A percentile compares a stretch with the other conserved stretches of the same genome.
Conservation (phyloP, 2,329 filamentous ascomycete species). For the Shiraia bambusicola region DNA sequence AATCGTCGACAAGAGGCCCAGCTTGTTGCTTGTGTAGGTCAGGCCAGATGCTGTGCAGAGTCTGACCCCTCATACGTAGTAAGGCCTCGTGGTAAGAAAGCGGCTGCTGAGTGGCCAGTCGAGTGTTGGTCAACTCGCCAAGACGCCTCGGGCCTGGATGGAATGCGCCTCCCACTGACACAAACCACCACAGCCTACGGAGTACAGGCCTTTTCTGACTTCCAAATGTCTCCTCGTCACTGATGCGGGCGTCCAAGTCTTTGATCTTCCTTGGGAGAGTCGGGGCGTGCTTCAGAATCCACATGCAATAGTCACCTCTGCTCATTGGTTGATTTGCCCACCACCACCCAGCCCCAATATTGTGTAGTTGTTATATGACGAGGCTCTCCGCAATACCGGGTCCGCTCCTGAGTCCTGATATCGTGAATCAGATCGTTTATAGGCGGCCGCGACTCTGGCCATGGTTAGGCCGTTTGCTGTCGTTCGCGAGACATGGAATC, state of each 20-base stretch:
- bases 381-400: conserved; percentile 21
- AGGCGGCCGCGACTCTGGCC: conserved; percentile 12
- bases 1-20: too few species aligned
- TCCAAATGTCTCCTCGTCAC: conserved; percentile 25
- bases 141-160: conserved; percentile 20
- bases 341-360: conserved; percentile 16
- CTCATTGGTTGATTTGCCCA: conserved; percentile 19
- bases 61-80: too few species aligned
- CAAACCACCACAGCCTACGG: conserved; percentile 15
- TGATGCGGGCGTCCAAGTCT: conserved; percentile 21
- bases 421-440: conserved; percentile 18
- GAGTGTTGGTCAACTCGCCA: conserved; percentile 15
- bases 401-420: conserved; percentile 10
- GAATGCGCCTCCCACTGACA: conserved; percentile 19
- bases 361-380: conserved; percentile 25
- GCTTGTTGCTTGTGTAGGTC: too few species aligned
- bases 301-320: conserved; percentile 19
- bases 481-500: conserved; percentile 32
- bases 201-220: too few species aligned
- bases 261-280: conserved; percentile 16
- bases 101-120: conserved; percentile 21
- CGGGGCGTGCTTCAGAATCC: conserved; percentile 17
- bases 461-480: conserved; percentile 26
- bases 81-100: conserved; percentile 4
- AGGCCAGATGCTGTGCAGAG: conserved; percentile 7